Percentiles rank a stretch among this genome's conserved stretches.
Conservation (phyloP, 108 stramenopile species). For the Skeletonema potamos region DNA sequence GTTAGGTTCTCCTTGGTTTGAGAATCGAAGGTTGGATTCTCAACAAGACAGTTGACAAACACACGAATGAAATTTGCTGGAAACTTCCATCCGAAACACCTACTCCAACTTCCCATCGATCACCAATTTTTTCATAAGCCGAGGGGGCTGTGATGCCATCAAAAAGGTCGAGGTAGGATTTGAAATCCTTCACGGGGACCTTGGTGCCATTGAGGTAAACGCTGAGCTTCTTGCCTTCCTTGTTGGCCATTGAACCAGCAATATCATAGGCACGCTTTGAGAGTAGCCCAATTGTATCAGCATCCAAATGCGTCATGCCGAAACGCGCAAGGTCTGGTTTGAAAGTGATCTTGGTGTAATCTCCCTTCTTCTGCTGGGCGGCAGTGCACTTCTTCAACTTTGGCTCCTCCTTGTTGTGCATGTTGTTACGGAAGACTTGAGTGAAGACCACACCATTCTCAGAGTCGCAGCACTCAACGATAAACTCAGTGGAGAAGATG, state of each 20-base stretch:
- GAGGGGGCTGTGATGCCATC: constrained; percentile 80
- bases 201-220: constrained; percentile 94
- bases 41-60: constrained; percentile 95
- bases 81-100: constrained; percentile 85
- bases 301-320: constrained; percentile 90
- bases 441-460: constrained; percentile 70
- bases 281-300: constrained; percentile 89
- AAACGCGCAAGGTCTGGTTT: constrained; percentile 92
- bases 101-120: constrained; percentile 97
- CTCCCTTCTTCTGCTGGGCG: constrained; percentile 77
- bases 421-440: constrained; percentile 93
- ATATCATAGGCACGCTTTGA: constrained; percentile 98
- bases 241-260: constrained; percentile 90
- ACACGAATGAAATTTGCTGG: constrained; percentile 97
- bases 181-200: constrained; percentile 88
- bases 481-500: constrained; percentile 93
- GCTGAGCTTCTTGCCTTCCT: constrained; percentile 80
- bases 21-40: constrained; percentile 97
- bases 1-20: constrained; percentile 98
- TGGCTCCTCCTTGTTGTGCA: constrained; percentile 74
- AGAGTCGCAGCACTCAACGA: constrained; percentile 90
- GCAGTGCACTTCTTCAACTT: constrained; percentile 63
- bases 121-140: constrained; percentile 83
- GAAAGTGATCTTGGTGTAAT: constrained; percentile 98
- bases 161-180: constrained; percentile 92